phyloP scores from a whole-genome alignment of 345 rosid species.

The Dovyalis caffra region DNA sequence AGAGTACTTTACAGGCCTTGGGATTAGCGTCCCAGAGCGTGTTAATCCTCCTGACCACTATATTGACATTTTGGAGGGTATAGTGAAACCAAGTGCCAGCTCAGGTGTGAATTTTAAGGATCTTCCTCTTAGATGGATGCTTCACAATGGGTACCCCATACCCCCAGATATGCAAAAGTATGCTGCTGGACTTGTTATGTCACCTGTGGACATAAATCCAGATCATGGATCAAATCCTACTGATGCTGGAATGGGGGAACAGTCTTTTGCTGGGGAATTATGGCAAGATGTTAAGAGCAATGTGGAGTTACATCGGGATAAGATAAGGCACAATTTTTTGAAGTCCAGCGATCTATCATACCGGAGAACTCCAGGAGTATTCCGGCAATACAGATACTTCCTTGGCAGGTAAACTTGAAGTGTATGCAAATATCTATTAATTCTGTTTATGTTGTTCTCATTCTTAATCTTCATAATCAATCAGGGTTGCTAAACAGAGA shows the following conservation, averaged over 20 bases:
- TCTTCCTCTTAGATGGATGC: constrained; percentile 93
- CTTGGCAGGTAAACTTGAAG: constrained; percentile 67
- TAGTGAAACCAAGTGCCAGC: constrained; percentile 46
- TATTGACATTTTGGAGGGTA: constrained; percentile 87
- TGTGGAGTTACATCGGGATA: constrained; percentile 61
- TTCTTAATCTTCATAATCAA: constrained; percentile 13
- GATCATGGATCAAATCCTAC: constrained; percentile 26
- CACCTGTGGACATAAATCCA: constrained; percentile 18
- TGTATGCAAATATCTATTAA: neutral
- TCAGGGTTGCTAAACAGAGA: constrained; percentile 85
- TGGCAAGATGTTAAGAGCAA: constrained; percentile 80
- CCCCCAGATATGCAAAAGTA: constrained; percentile 64
- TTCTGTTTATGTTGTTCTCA: constrained; percentile 2
- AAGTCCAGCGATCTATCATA: constrained; percentile 62
- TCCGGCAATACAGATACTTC: constrained; percentile 69
- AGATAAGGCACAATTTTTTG: constrained; percentile 60
- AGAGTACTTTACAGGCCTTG: constrained; percentile 74
- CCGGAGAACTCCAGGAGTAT: constrained; percentile 64
- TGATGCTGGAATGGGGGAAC: constrained; percentile 33
- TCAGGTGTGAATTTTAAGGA: constrained; percentile 53
- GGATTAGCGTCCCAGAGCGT: constrained; percentile 76
- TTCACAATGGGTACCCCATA: constrained; percentile 68
- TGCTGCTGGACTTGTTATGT: constrained; percentile 30
- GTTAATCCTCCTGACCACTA: constrained; percentile 94
- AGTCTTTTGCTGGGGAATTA: constrained; percentile 76